A percentile compares a stretch with the other conserved stretches of the same genome.
phyloP scores from a whole-genome alignment of 352 stramenopile genomes.

The Pythium dissotocum region DNA sequence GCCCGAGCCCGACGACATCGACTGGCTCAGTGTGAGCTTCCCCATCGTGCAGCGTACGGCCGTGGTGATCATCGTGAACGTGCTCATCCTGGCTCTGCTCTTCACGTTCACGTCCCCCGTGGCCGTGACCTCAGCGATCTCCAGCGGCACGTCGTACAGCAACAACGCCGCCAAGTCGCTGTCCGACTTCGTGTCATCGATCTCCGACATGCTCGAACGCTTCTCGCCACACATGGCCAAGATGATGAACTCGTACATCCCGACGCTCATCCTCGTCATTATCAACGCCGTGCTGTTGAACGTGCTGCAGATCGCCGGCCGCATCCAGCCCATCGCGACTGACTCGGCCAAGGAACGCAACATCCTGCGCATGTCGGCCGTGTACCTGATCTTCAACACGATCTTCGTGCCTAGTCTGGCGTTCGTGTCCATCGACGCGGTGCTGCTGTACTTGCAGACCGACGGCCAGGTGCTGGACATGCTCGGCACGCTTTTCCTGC shows the following conservation, averaged over 20 bases:
- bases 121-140: constrained; percentile 82
- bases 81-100: constrained; percentile 73
- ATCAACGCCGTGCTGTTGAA: constrained; percentile 88
- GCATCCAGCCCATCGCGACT: constrained; percentile 82
- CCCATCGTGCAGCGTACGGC: constrained; percentile 79
- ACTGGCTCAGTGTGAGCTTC: constrained; percentile 86
- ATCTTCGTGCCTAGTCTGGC: constrained; percentile 85
- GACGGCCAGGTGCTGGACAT: constrained; percentile 80
- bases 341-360: constrained; percentile 85
- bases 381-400: constrained; percentile 89
- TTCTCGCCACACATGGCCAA: constrained; percentile 83
- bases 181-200: constrained; percentile 62
- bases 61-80: constrained; percentile 71
- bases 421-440: constrained; percentile 86
- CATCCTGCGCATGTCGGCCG: constrained; percentile 73
- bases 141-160: constrained; percentile 63
- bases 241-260: constrained; percentile 76
- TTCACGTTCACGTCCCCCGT: constrained; percentile 84
- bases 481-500: constrained; percentile 80
- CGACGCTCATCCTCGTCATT: constrained; percentile 85
- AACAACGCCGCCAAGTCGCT: constrained; percentile 59
- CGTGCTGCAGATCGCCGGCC: constrained; percentile 74
- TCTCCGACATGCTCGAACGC: constrained; percentile 56
- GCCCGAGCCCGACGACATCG: constrained; percentile 81
- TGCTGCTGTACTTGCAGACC: constrained; percentile 74